phyloP scores from a whole-genome alignment of 805 yeast genomes.

The Teunomyces tritomae region DNA sequence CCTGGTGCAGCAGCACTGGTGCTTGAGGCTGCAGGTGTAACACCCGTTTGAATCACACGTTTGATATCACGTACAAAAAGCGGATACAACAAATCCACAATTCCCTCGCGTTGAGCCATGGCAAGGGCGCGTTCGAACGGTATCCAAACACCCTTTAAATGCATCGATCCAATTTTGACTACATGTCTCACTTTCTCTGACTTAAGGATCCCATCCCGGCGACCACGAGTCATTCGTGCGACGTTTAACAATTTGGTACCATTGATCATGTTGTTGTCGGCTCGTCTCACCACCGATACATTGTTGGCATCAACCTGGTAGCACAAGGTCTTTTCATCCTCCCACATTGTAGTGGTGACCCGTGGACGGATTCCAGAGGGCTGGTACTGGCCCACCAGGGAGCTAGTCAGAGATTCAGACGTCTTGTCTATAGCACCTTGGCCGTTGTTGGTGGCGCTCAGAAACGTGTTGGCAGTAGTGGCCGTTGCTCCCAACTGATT shows the following conservation, averaged over 20 bases:
- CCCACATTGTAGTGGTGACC: conserved; percentile 88
- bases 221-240: conserved; percentile 84
- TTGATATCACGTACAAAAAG: conserved; percentile 65
- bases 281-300: conserved; percentile 77
- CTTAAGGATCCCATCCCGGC: conserved; percentile 80
- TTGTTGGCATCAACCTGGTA: conserved; percentile 84
- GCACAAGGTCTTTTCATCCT: conserved; percentile 80
- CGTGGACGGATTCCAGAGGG: conserved; percentile 54
- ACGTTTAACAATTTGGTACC: conserved; percentile 82
- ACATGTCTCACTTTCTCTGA: conserved; percentile 75
- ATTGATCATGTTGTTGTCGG: conserved; percentile 81
- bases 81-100: conserved; percentile 30
- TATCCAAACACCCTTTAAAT: conserved; percentile 86
- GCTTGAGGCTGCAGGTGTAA: conserved; percentile 29
- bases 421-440: conserved; percentile 18
- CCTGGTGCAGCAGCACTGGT: conserved; percentile 14
- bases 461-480: conserved; percentile 13
- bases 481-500: conserved; percentile 14
- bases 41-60: conserved; percentile 46
- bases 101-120: conserved; percentile 79
- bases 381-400: conserved; percentile 44
- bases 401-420: conserved; percentile 16
- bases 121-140: conserved; percentile 81
- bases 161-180: conserved; percentile 85
- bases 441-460: conserved; percentile 5